phyloP scores from a whole-genome alignment of 169 alveolate species.

The Babesia ovata region DNA sequence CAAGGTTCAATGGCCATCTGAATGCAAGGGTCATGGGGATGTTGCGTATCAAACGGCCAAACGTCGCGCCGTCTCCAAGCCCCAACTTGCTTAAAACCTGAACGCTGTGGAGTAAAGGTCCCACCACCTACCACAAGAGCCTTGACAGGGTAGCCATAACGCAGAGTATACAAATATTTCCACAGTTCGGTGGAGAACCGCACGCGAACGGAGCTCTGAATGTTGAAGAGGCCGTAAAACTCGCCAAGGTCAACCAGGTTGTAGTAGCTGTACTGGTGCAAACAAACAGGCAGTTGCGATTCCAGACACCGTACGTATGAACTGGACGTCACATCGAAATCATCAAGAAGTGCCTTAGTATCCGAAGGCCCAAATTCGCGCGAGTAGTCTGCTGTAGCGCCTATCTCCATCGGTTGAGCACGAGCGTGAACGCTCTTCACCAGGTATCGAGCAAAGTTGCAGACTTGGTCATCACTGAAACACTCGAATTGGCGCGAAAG shows the following conservation, averaged over 20 bases:
- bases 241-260: conserved; percentile 66
- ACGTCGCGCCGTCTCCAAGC: conserved; percentile 48
- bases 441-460: conserved; percentile 62
- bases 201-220: conserved; percentile 26
- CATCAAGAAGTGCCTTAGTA: conserved; percentile 22
- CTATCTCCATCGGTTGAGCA: conserved; percentile 2
- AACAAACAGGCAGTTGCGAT: conserved; percentile 25
- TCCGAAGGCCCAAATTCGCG: background rate
- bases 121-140: conserved; percentile 45
- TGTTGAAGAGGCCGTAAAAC: conserved; percentile 49
- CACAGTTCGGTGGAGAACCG: conserved; percentile 67
- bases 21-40: conserved; percentile 64
- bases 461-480: conserved; percentile 50
- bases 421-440: conserved; percentile 30
- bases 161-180: conserved; percentile 58
- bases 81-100: conserved; percentile 53
- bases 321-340: conserved; percentile 34
- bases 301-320: conserved; percentile 38
- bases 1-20: conserved; percentile 50
- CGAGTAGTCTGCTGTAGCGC: conserved; percentile 42
- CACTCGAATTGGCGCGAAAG: conserved; percentile 26
- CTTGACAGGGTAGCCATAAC: conserved; percentile 65
- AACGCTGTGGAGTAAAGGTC: background rate
- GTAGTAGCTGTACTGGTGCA: conserved; percentile 60
- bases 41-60: conserved; percentile 58